Evolutionary conservation across 2,329 filamentous ascomycete species (phyloP), one percentile per base, ranked within the genome.

Genomic region (Fusarium metavorans): DNA sequence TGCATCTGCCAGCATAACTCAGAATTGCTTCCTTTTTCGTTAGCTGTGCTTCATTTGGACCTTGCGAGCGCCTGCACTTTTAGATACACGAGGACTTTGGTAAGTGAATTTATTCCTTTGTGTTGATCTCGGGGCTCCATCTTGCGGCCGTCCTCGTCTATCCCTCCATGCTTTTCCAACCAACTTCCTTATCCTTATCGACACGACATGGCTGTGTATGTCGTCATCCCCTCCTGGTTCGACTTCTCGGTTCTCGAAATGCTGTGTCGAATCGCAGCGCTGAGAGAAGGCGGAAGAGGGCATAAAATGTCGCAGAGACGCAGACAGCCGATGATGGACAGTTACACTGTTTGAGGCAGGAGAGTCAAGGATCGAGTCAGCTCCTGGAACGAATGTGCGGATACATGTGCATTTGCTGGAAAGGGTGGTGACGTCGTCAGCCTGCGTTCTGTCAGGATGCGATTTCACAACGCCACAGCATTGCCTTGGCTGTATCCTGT

Each of bases 361-460:
- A 48, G 39, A 43, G 63, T 62, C 63, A 75, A 70, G 62, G 56
- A 65, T 63, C 66, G 67, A 73, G 50, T 64, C 69, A 60, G 66
- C 66, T 64, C 66, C 67, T 23, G 30, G 59, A 50, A 72, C 59
- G 64, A 32, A 64, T 62, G 56, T 58, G 48, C 35, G 34, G 61
- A 70, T 74, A 48, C 45, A 45, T 65, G 50, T 61, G 64, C 68
- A 66, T 72, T 58, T 50, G 30, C 34, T 56, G 66, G 50, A 60
- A 65, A 65, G 65, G 66, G 54, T 66, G 70, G 67, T 75, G 73
- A 75, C 73, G 73, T 75, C 73, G 73, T 54, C 62, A 62, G 66
- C 43, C 70, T 70, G 69, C 66, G 65, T 67, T 75, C 54, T 62
- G 59, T 48, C 63, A 45, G 27, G 66, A 75, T 75, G 73, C 61